A percentile compares a stretch with the other conserved stretches of the same genome.
These are phyloP conservation scores for Infundibulicybe gibba DNA, from an alignment of 768 basidiomycete species.

Conservation along the genomic window DNA sequence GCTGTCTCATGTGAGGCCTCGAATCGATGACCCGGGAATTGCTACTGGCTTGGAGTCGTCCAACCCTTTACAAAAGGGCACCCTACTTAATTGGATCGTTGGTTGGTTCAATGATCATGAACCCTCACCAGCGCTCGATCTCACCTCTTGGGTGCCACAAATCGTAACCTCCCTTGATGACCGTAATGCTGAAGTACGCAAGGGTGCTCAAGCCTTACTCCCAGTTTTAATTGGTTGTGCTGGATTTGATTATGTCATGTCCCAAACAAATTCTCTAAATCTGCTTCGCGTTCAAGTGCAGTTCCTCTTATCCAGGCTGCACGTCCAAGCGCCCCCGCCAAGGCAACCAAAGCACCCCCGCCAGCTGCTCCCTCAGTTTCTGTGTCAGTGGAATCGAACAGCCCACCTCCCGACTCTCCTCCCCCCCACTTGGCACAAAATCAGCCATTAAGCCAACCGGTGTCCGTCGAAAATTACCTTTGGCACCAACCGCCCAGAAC, in stretches of 20 bases:
- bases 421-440: constrained; percentile 26
- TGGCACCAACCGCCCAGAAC: constrained; percentile 50
- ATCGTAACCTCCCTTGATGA: constrained; percentile 85
- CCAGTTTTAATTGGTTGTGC: constrained; percentile 69
- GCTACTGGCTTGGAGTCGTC: constrained; percentile 77
- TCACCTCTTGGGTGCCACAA: constrained; percentile 61
- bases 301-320: constrained; percentile 88
- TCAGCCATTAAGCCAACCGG: constrained; percentile 51
- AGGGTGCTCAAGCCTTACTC: constrained; percentile 80
- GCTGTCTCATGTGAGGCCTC: constrained; percentile 80
- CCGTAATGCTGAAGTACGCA: constrained; percentile 86
- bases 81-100: constrained; percentile 73
- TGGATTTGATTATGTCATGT: constrained; percentile 84
- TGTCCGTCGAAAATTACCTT: constrained; percentile 71
- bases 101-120: constrained; percentile 75
- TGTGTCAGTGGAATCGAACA: background rate
- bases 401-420: constrained; percentile 16
- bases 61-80: constrained; percentile 85
- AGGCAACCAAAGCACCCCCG: constrained; percentile 24
- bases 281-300: constrained; percentile 83
- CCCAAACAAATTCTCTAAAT: constrained; percentile 86
- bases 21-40: constrained; percentile 81
- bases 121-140: constrained; percentile 53
- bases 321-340: constrained; percentile 37
- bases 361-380: constrained; percentile 35